A percentile compares a stretch with the other conserved stretches of the same genome.
Conservation (phyloP, 1,284 basidiomycete genomes). For the Trichosporon asahii region DNA sequence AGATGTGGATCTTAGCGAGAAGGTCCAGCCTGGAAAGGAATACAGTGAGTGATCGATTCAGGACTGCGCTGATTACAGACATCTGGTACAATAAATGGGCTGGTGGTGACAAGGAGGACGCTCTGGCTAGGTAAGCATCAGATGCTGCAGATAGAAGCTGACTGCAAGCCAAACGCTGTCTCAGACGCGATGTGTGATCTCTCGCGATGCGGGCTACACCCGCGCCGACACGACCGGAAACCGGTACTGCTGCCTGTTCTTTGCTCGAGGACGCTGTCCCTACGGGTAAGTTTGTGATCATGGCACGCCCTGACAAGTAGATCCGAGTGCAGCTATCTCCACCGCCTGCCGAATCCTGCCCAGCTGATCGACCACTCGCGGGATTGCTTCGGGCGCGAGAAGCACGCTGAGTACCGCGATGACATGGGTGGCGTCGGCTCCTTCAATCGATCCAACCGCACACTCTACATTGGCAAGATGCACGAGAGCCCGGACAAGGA, state of each 20-base stretch:
- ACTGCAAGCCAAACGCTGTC: constrained; percentile 72
- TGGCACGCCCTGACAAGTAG: constrained; percentile 32
- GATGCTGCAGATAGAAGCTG: background rate
- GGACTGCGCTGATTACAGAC: constrained; percentile 58
- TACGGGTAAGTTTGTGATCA: constrained; percentile 61
- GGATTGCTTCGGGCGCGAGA: constrained; percentile 95
- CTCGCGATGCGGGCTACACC: constrained; percentile 85
- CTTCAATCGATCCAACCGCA: constrained; percentile 89
- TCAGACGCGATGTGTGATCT: constrained; percentile 72
- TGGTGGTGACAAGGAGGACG: constrained; percentile 88
- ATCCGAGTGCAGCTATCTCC: constrained; percentile 93
- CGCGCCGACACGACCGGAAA: constrained; percentile 86
- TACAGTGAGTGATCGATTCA: constrained; percentile 65
- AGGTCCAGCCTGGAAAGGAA: constrained; percentile 86
- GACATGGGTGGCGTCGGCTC: constrained; percentile 99
- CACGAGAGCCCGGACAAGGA: constrained; percentile 81
- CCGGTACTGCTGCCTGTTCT: constrained; percentile 93
- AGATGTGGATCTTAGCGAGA: constrained; percentile 81
- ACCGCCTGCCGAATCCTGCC: constrained; percentile 72
- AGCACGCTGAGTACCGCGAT: constrained; percentile 94
- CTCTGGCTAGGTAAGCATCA: constrained; percentile 75
- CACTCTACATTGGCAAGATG: constrained; percentile 90
- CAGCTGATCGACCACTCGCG: constrained; percentile 83
- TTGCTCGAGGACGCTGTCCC: constrained; percentile 92
- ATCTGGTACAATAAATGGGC: constrained; percentile 99